Evolutionary conservation across 1,284 basidiomycete genomes (phyloP).

Genomic region (Microbotryum intermedium): DNA sequence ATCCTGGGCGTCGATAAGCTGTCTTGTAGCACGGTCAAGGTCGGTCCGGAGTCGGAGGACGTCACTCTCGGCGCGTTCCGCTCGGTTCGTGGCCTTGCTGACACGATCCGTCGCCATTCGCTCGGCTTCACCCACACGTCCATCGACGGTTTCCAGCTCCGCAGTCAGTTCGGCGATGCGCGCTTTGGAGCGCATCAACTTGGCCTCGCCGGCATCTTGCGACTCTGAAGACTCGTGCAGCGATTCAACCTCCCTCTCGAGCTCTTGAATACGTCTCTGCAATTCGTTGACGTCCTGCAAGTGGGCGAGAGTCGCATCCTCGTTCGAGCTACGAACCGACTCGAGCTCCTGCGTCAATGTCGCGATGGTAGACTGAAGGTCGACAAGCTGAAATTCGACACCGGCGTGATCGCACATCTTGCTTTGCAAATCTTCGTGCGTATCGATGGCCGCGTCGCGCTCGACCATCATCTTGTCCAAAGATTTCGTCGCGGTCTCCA

Average conservation of each 20-base stretch:
- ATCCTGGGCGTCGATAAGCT: slow-evolving; percentile 12
- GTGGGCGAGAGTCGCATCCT: slow-evolving; percentile 4
- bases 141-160: background rate
- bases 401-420: too few species aligned
- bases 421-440: too few species aligned
- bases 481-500: background rate
- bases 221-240: background rate
- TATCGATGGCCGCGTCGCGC: too few species aligned
- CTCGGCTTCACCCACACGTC: background rate
- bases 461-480: background rate
- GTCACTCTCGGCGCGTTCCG: slow-evolving; percentile 3
- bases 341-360: slow-evolving; percentile 4
- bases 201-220: slow-evolving; percentile 1
- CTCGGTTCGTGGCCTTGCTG: background rate
- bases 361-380: background rate
- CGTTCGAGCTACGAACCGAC: slow-evolving; percentile 3
- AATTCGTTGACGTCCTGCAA: slow-evolving; percentile 9
- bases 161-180: background rate
- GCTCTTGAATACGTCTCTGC: slow-evolving; percentile 1
- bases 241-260: slow-evolving; percentile 10
- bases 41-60: slow-evolving; percentile 5
- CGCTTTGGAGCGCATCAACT: background rate
- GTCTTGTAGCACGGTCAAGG: slow-evolving; percentile 9
- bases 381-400: slow-evolving; percentile 5
- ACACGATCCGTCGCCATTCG: background rate